These are phyloP conservation scores for Hepatocystis sp. DNA, from an alignment of 169 alveolate species.

Conservation along the genomic window DNA sequence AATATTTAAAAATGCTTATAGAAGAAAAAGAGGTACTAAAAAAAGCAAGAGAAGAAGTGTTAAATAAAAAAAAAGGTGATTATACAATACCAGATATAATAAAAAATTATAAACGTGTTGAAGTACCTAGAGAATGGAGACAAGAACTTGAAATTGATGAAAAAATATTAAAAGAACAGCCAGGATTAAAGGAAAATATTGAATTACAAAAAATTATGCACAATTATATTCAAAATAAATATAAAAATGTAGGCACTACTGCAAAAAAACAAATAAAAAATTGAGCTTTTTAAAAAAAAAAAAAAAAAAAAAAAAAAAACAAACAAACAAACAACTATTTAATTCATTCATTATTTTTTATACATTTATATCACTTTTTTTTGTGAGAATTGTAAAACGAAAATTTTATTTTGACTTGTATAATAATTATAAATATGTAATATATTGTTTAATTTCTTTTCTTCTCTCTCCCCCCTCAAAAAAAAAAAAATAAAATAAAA, in stretches of 20 bases:
- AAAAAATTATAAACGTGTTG: slow-evolving; percentile 75
- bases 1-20: slow-evolving; percentile 40
- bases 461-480: no score
- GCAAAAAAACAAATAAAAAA: slow-evolving; percentile 33
- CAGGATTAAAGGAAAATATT: slow-evolving; percentile 74
- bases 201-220: slow-evolving; percentile 74
- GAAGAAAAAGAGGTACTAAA: slow-evolving; percentile 71
- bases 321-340: no score
- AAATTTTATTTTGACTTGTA: no score
- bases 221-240: slow-evolving; percentile 54
- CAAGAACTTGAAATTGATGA: slow-evolving; percentile 75
- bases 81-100: slow-evolving; percentile 53
- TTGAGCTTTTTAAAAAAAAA: slow-evolving; percentile 7
- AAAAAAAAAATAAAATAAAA: no score
- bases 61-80: slow-evolving; percentile 71
- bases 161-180: slow-evolving; percentile 62
- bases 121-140: slow-evolving; percentile 76
- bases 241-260: slow-evolving; percentile 14
- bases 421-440: no score
- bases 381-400: no score
- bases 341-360: no score
- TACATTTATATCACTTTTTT: no score
- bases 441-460: no score
- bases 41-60: slow-evolving; percentile 70
- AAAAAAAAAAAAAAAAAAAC: no score